A percentile compares a stretch with the other conserved stretches of the same genome.
Conservation (phyloP, 768 basidiomycete species). For the Suillus placidus region DNA sequence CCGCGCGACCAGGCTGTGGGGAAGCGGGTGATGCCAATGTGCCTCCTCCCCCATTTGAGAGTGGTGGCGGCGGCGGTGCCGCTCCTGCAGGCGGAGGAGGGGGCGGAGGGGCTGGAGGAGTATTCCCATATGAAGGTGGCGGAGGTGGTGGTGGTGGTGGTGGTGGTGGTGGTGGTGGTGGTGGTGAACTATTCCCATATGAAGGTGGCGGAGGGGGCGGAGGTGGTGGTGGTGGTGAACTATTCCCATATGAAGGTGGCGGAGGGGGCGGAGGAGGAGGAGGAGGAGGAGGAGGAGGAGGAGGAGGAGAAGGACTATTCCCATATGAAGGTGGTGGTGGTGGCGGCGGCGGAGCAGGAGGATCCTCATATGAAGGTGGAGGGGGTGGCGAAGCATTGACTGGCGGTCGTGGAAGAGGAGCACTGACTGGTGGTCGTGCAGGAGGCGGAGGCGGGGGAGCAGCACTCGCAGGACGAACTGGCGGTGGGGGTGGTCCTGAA, state of each 20-base stretch:
- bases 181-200: constrained; percentile 28
- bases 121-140: constrained; percentile 25
- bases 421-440: constrained; percentile 29
- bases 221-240: constrained; percentile 24
- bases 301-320: too few species aligned
- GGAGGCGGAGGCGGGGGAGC: constrained; percentile 35
- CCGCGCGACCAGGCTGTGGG: constrained; percentile 60
- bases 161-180: constrained; percentile 22
- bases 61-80: constrained; percentile 38
- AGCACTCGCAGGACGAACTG: constrained; percentile 35
- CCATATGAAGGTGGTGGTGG: constrained; percentile 26
- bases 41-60: constrained; percentile 30
- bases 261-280: constrained; percentile 35
- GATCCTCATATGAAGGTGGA: constrained; percentile 23
- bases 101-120: constrained; percentile 35
- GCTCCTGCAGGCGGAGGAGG: constrained; percentile 29
- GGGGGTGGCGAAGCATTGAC: constrained; percentile 33
- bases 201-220: constrained; percentile 30
- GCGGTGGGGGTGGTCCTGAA: constrained; percentile 44
- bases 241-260: constrained; percentile 24
- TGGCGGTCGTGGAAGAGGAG: constrained; percentile 33
- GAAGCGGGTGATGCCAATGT: constrained; percentile 43
- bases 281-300: too few species aligned
- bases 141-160: constrained; percentile 34
- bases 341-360: constrained; percentile 35